A percentile compares a stretch with the other conserved stretches of the same genome.
Evolutionary conservation across 2,329 filamentous ascomycete genomes (phyloP).

Genomic region (Cadophora sp.): DNA sequence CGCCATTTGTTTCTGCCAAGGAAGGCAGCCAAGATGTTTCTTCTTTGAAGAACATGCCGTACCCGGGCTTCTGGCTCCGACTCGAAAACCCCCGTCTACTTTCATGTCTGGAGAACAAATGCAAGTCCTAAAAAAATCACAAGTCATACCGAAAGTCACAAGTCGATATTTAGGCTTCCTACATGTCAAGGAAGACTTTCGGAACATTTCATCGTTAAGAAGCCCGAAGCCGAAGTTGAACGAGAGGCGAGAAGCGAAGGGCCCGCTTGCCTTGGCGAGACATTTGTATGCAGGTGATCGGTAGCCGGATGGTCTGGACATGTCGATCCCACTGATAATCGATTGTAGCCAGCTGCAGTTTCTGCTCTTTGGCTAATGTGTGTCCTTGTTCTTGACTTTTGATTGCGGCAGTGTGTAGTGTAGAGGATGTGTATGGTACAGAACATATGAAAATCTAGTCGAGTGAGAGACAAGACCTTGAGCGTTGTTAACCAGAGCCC

Average conservation of each 20-base stretch:
- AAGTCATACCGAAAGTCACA: neutral
- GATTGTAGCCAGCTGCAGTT: no score
- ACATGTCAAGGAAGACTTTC: neutral
- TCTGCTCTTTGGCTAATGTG: no score
- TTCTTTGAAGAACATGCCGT: neutral
- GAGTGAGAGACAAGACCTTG: no score
- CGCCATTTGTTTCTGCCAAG: slow-evolving; percentile 15
- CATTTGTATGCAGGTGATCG: neutral
- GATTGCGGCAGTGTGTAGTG: no score
- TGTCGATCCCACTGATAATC: no score
- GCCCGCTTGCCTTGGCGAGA: neutral
- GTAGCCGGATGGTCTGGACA: neutral
- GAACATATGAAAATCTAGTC: no score
- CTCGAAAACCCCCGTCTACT: neutral
- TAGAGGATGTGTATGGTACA: no score
- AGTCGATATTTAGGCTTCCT: neutral
- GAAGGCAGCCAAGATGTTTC: slow-evolving; percentile 6
- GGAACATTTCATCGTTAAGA: neutral
- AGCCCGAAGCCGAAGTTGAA: neutral
- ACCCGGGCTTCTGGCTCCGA: neutral
- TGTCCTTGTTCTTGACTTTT: no score
- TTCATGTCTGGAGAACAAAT: no score
- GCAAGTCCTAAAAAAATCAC: neutral
- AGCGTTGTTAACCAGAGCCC: no score
- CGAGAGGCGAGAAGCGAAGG: neutral